Conservation (phyloP, 2,329 filamentous ascomycete species). For the Neopestalotiopsis rosae region DNA sequence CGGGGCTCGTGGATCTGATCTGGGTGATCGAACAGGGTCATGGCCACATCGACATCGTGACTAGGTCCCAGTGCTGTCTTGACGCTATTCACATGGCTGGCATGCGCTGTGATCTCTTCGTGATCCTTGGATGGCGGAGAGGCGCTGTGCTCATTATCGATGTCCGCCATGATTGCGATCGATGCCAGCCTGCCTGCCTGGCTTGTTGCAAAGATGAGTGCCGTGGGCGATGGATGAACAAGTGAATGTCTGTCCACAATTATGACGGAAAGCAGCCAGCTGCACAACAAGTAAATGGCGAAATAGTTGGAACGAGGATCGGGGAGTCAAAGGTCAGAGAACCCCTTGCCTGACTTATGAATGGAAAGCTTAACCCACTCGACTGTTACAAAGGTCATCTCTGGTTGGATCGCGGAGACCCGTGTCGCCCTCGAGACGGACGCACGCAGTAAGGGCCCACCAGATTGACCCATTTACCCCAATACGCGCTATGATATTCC, state of each 20-base stretch:
- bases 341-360: not conserved
- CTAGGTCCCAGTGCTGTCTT: slow-evolving; percentile 11
- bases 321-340: not conserved
- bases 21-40: slow-evolving; percentile 30
- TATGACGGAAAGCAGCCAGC: not conserved
- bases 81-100: slow-evolving; percentile 12
- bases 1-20: slow-evolving; percentile 30
- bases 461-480: not conserved
- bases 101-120: not conserved
- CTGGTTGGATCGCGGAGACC: not conserved
- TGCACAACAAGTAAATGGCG: not conserved
- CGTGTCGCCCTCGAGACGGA: not conserved
- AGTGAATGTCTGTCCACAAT: not conserved
- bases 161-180: not conserved
- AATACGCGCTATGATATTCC: not conserved
- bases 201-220: not conserved
- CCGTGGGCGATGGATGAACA: not conserved
- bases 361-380: not conserved
- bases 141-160: too few relatives aligned
- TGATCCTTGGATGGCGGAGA: slow-evolving; percentile 1
- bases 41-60: slow-evolving; percentile 29
- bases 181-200: too few relatives aligned
- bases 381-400: not conserved
- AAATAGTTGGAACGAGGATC: not conserved
- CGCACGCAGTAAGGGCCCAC: not conserved